A percentile compares a stretch with the other conserved stretches of the same genome.
These are phyloP conservation scores for Penicillium vulpinum DNA, from an alignment of 2,329 filamentous ascomycete species.

Conservation along the genomic window DNA sequence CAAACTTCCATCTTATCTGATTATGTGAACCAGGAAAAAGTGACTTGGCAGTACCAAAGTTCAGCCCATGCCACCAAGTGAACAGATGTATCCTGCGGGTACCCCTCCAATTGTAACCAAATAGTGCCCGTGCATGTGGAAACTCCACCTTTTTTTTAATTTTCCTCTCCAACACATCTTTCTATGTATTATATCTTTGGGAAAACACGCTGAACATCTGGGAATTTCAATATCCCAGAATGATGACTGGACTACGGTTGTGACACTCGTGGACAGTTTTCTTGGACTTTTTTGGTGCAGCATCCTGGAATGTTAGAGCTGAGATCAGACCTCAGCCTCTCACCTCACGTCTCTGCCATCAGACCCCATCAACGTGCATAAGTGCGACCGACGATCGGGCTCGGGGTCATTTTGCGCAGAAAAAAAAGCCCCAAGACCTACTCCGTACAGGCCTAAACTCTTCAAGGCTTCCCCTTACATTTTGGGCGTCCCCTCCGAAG, in stretches of 20 bases:
- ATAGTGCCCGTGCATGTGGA: constrained; percentile 4
- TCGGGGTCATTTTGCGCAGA: constrained; percentile 11
- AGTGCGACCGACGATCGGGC: constrained; percentile 35
- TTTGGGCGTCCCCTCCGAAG: constrained; percentile 6
- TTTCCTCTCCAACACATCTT: background rate
- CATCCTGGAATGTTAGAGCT: constrained; percentile 16
- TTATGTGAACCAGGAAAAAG: constrained; percentile 1
- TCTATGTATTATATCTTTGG: background rate
- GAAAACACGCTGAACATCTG: background rate
- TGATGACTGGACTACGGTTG: background rate
- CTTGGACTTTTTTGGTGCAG: background rate
- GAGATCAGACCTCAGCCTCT: constrained; percentile 17
- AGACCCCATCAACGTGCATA: constrained; percentile 35
- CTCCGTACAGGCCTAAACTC: background rate
- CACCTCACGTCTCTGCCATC: constrained; percentile 13
- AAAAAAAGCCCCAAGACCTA: background rate
- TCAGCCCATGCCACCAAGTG: constrained; percentile 3
- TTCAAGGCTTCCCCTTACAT: constrained; percentile 19
- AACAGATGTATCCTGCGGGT: constrained; percentile 4
- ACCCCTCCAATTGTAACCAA: background rate
- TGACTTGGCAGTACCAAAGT: constrained; percentile 12
- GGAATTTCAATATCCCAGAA: background rate
- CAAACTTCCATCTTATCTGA: constrained; percentile 26
- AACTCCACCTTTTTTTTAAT: constrained; percentile 11
- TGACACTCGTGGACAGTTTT: constrained; percentile 1